Conservation (phyloP, 352 stramenopile genomes). For the Phytopythium litorale region DNA sequence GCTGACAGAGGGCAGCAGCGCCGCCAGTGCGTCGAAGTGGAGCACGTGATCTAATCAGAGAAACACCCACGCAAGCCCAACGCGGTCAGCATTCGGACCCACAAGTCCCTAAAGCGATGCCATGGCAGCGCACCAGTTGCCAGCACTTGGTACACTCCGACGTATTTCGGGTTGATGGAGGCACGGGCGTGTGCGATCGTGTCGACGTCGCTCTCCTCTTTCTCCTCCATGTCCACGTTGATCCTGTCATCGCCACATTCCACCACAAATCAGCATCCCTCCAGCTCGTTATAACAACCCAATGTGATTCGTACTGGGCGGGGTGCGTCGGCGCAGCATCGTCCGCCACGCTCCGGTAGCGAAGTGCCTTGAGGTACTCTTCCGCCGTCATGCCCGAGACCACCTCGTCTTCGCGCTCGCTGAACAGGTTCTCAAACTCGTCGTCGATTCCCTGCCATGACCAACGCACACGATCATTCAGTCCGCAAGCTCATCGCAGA, state of each 20-base stretch:
- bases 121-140: constrained; percentile 18
- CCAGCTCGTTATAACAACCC: background rate
- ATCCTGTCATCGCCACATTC: constrained; percentile 12
- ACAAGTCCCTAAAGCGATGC: constrained; percentile 20
- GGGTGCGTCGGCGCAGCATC: constrained; percentile 18
- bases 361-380: constrained; percentile 72
- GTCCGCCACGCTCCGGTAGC: constrained; percentile 49
- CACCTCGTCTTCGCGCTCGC: constrained; percentile 75
- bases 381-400: constrained; percentile 58
- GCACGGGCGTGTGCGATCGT: background rate
- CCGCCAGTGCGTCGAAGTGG: constrained; percentile 40
- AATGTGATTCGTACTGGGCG: constrained; percentile 13
- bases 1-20: constrained; percentile 29
- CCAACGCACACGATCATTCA: background rate
- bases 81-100: background rate
- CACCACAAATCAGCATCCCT: background rate
- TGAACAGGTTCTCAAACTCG: constrained; percentile 84
- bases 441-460: constrained; percentile 29
- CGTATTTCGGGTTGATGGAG: constrained; percentile 1
- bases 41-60: constrained; percentile 35
- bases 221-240: constrained; percentile 32
- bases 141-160: constrained; percentile 21
- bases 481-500: background rate
- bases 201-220: constrained; percentile 27
- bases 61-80: constrained; percentile 14